Evolutionary conservation across 495 filamentous ascomycete genomes (phyloP).

Genomic region (Daldinia concentrica): DNA sequence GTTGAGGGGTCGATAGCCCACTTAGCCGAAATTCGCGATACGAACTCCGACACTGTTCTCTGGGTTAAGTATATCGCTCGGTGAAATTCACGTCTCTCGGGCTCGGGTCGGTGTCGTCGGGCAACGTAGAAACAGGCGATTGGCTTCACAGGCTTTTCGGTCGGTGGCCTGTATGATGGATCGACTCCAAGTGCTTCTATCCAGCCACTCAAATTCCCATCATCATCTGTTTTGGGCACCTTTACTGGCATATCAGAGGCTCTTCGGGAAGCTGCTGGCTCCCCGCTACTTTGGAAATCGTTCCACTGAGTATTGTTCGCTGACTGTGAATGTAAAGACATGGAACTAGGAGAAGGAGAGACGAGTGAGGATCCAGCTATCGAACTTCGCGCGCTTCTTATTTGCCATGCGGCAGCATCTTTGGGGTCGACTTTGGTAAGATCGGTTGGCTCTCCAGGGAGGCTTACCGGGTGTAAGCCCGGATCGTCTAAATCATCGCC

Average conservation of each 20-base stretch:
- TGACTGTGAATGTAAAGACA: slow-evolving; percentile 66
- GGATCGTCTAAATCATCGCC: slow-evolving; percentile 90
- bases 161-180: slow-evolving; percentile 80
- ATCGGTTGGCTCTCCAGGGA: slow-evolving; percentile 73
- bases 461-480: slow-evolving; percentile 81
- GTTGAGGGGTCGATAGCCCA: slow-evolving; percentile 76
- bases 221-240: slow-evolving; percentile 57
- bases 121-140: slow-evolving; percentile 91
- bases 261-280: slow-evolving; percentile 53
- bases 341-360: slow-evolving; percentile 75
- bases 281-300: slow-evolving; percentile 51
- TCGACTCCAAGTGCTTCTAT: slow-evolving; percentile 95
- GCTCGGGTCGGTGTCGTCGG: slow-evolving; percentile 61
- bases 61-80: slow-evolving; percentile 86
- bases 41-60: slow-evolving; percentile 76
- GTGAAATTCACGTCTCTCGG: slow-evolving; percentile 72
- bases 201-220: slow-evolving; percentile 73
- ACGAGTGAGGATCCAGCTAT: slow-evolving; percentile 67
- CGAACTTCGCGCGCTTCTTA: slow-evolving; percentile 65
- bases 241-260: slow-evolving; percentile 61
- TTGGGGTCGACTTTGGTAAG: slow-evolving; percentile 66
- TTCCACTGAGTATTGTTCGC: slow-evolving; percentile 50
- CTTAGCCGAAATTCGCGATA: slow-evolving; percentile 75
- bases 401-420: slow-evolving; percentile 63
- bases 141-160: slow-evolving; percentile 71